Conservation (phyloP, 768 basidiomycete species). For the Lanmaoa rubissima region DNA sequence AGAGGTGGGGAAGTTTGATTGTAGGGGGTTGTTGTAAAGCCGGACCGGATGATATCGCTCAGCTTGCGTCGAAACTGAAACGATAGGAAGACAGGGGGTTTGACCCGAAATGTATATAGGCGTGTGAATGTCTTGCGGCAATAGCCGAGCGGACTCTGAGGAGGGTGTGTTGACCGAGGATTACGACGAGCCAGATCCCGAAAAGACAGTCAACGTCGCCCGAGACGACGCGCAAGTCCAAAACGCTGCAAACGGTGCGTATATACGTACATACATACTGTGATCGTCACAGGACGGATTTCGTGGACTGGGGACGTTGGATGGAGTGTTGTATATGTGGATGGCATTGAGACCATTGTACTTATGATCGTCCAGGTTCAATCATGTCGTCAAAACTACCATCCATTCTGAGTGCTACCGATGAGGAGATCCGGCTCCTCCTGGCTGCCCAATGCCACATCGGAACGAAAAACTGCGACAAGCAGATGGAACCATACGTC, state of each 20-base stretch:
- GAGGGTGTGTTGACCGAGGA: slow-evolving; percentile 1
- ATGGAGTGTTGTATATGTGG: slow-evolving; percentile 36
- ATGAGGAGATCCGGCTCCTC: slow-evolving; percentile 96
- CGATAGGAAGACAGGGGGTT: slow-evolving; percentile 7
- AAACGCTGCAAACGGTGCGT: slow-evolving; percentile 42
- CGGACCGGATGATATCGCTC: slow-evolving; percentile 49
- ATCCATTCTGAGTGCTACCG: slow-evolving; percentile 87
- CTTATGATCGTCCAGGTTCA: slow-evolving; percentile 34
- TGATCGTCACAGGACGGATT: slow-evolving; percentile 5
- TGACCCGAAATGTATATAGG: neutral
- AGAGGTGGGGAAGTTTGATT: slow-evolving; percentile 49
- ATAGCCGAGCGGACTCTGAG: slow-evolving; percentile 22
- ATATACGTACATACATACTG: neutral
- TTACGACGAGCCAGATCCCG: slow-evolving; percentile 23
- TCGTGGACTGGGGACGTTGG: slow-evolving; percentile 21
- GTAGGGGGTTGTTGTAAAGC: slow-evolving; percentile 73
- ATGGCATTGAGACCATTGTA: slow-evolving; percentile 21
- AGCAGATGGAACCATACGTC: slow-evolving; percentile 98
- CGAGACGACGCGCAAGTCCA: slow-evolving; percentile 39
- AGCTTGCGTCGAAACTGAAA: slow-evolving; percentile 4
- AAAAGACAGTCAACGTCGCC: slow-evolving; percentile 39
- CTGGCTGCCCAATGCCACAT: slow-evolving; percentile 96
- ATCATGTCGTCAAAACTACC: slow-evolving; percentile 87
- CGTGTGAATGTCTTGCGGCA: slow-evolving; percentile 24
- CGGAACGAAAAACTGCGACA: slow-evolving; percentile 99